These are phyloP conservation scores for Saccharomycopsis malanga DNA, from an alignment of 805 yeast species.

Conservation along the genomic window DNA sequence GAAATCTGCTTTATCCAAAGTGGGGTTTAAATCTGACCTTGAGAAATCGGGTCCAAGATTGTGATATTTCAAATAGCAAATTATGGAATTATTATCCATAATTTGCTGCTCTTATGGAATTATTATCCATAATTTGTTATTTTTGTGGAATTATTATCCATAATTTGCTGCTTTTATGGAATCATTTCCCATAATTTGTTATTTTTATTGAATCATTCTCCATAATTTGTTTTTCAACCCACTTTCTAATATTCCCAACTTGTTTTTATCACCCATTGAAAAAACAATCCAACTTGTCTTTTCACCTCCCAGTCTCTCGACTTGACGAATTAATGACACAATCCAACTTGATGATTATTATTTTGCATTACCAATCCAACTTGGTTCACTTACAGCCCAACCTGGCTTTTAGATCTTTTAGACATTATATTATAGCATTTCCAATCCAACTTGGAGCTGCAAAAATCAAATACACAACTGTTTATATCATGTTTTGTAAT, in stretches of 20 bases:
- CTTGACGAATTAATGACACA: conserved; percentile 11
- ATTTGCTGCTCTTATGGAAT: no score
- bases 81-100: neutral
- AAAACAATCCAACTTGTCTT: conserved; percentile 7
- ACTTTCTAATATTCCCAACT: neutral
- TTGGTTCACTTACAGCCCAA: neutral
- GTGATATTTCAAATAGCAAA: no score
- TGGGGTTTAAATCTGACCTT: conserved; percentile 4
- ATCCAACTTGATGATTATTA: conserved; percentile 9
- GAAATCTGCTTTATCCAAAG: conserved; percentile 41
- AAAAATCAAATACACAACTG: no score
- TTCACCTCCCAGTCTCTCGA: neutral
- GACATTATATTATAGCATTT: no score
- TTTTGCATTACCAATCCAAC: conserved; percentile 11
- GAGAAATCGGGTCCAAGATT: neutral
- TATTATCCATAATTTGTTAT: no score
- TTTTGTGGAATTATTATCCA: neutral
- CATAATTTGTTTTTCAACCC: neutral
- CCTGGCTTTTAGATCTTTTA: no score
- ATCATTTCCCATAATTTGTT: neutral
- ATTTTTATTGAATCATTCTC: no score
- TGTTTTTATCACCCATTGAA: neutral
- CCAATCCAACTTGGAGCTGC: no score
- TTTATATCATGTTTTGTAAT: no score
- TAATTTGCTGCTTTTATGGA: neutral